Evolutionary conservation across 176 grass and related monocot species (phyloP), one percentile per base, ranked within the genome.

Genomic region (Miscanthus lutarioriparius): DNA sequence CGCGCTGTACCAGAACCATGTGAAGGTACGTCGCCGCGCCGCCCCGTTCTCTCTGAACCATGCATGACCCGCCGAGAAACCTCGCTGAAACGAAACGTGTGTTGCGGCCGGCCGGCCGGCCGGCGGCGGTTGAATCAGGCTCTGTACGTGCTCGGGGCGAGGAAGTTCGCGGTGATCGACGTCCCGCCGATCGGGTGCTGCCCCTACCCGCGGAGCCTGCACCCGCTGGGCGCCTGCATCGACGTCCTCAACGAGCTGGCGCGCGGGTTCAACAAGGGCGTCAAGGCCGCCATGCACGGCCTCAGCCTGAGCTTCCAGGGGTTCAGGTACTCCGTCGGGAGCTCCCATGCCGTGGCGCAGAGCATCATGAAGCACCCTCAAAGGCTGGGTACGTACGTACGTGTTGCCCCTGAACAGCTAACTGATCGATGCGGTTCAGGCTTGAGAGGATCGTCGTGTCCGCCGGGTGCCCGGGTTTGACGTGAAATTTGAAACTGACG

Each of bases 151-250:
- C 86, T 94, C 23, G 93, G 96, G 22, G 96, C 89, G 58, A 90
- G 93, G 80, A 99, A 94, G 76, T 44, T 96, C 23, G 96, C 77
- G 16, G 77, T 99, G 63, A 80, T 99, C 76, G 96, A 99, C 72
- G 84, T 96, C 17, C 91, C 93, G 63, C 93, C 93, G 9, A 91
- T 99, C 54, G 96, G 96, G 64, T 99, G 96, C 83, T 93, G 93
- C 75, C 91, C 96, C 0, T 99, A 99, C 86, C 81, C 93, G 32
- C 80, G 96, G 93, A 96, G 88, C 64, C 78, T 96, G 80, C 84
- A 95, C 75, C 89, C 96, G 17, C 80, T 92, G 12, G 93, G 93
- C 17, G 91, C 86, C 61, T 99, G 96, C 47, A 78, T 99, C 41
- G 93, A 92, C 35, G 80, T 89, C 15, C 78, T 99, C 43, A 99